Conservation (phyloP, 1,284 basidiomycete species). For the Pyrrhoderma lamaoense region DNA sequence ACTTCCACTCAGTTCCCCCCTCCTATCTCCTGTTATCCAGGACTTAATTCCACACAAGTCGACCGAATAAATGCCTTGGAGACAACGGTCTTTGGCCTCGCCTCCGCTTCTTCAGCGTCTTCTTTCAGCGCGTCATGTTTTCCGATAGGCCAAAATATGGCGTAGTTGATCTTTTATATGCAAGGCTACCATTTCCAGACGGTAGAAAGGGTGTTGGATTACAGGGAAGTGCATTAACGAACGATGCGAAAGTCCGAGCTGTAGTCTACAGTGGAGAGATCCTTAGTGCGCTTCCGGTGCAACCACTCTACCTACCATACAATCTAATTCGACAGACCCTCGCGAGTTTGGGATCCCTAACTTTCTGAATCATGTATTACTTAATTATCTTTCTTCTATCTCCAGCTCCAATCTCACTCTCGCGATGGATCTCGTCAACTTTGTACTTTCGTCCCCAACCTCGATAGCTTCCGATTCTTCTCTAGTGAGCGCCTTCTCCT, state of each 20-base stretch:
- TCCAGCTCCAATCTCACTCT: slow-evolving; percentile 35
- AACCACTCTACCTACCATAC: slow-evolving; percentile 26
- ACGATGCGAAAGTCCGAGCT: slow-evolving; percentile 38
- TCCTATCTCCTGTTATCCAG: slow-evolving; percentile 53
- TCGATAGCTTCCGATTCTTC: slow-evolving; percentile 39
- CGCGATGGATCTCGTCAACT: slow-evolving; percentile 42
- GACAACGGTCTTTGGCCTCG: slow-evolving; percentile 42
- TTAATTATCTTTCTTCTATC: slow-evolving; percentile 51
- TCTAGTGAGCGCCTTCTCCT: slow-evolving; percentile 35
- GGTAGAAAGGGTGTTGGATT: slow-evolving; percentile 33
- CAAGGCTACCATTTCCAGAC: slow-evolving; percentile 51
- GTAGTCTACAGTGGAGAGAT: slow-evolving; percentile 44
- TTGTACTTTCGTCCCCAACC: slow-evolving; percentile 33
- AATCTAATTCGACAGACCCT: slow-evolving; percentile 36
- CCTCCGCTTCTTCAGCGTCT: slow-evolving; percentile 26
- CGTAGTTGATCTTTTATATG: slow-evolving; percentile 45
- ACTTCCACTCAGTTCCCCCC: slow-evolving; percentile 45
- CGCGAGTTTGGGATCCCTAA: slow-evolving; percentile 47
- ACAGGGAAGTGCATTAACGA: slow-evolving; percentile 43
- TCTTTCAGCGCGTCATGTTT: slow-evolving; percentile 45
- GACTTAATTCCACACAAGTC: slow-evolving; percentile 33
- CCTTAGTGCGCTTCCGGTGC: slow-evolving; percentile 39
- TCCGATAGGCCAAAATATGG: slow-evolving; percentile 52
- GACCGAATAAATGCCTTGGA: slow-evolving; percentile 42
- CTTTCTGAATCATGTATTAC: slow-evolving; percentile 48